These are phyloP conservation scores for Hapsidospora chrysogenum DNA, from an alignment of 495 filamentous ascomycete genomes.

Conservation along the genomic window DNA sequence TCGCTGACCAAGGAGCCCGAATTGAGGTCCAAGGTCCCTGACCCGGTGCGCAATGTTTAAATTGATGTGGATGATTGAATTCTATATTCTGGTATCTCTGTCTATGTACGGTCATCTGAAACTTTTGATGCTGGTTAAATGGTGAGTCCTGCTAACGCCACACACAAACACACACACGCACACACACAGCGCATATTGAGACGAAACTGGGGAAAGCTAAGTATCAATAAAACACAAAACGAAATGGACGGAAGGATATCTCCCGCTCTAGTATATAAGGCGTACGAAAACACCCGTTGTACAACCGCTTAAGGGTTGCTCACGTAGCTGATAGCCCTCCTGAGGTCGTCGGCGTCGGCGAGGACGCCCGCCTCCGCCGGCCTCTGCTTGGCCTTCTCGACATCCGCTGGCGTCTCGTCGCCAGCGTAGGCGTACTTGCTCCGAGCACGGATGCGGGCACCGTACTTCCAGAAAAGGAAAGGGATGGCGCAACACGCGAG, in stretches of 20 bases:
- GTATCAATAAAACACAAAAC: too few relatives aligned
- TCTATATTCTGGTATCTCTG: neutral
- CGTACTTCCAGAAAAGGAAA: conserved; percentile 59
- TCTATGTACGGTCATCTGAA: too few relatives aligned
- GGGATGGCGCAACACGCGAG: conserved; percentile 63
- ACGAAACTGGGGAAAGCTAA: too few relatives aligned
- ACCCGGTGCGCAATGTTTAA: neutral
- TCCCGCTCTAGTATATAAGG: too few relatives aligned
- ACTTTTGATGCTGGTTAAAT: too few relatives aligned
- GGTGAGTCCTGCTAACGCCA: too few relatives aligned
- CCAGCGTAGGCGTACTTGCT: conserved; percentile 50
- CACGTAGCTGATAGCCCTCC: conserved; percentile 23
- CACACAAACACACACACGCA: too few relatives aligned
- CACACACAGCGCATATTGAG: too few relatives aligned
- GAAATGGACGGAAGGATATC: too few relatives aligned
- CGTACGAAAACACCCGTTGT: too few relatives aligned
- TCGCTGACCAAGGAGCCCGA: conserved; percentile 12
- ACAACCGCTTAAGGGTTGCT: conserved; percentile 23
- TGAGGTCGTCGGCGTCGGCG: conserved; percentile 15
- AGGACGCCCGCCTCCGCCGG: conserved; percentile 6
- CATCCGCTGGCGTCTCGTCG: conserved; percentile 12
- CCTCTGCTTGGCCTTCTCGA: conserved; percentile 10
- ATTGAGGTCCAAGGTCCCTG: neutral
- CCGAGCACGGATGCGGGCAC: conserved; percentile 43
- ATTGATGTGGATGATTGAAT: too few relatives aligned